These are phyloP conservation scores for Sphaerobolus stellatus DNA, from an alignment of 1,284 basidiomycete species.

Conservation along the genomic window DNA sequence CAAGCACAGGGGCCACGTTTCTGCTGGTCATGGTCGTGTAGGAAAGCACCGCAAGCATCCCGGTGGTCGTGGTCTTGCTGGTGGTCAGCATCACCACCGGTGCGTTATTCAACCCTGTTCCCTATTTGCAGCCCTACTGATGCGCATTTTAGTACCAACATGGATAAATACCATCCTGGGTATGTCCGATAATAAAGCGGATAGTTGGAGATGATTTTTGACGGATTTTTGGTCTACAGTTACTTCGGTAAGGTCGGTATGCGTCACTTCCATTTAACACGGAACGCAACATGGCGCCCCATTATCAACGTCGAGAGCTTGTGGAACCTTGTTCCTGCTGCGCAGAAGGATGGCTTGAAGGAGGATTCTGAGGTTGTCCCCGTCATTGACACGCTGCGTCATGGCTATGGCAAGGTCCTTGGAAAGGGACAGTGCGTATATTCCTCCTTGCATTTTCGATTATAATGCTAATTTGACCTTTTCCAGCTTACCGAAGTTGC, in stretches of 20 bases:
- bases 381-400: slow-evolving; percentile 84
- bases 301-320: slow-evolving; percentile 98
- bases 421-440: slow-evolving; percentile 77
- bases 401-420: slow-evolving; percentile 90
- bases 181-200: slow-evolving; percentile 39
- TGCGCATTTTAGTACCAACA: slow-evolving; percentile 62
- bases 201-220: background rate
- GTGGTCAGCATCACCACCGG: slow-evolving; percentile 99
- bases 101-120: slow-evolving; percentile 38
- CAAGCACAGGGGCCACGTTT: slow-evolving; percentile 98
- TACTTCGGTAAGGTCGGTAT: slow-evolving; percentile 99
- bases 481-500: slow-evolving; percentile 70
- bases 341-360: slow-evolving; percentile 72
- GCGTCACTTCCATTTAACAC: slow-evolving; percentile 95
- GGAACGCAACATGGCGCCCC: slow-evolving; percentile 88
- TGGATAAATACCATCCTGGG: slow-evolving; percentile 93
- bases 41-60: slow-evolving; percentile 99
- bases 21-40: slow-evolving; percentile 98
- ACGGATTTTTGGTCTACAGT: slow-evolving; percentile 37
- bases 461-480: background rate
- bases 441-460: too few relatives aligned
- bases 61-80: slow-evolving; percentile 99
- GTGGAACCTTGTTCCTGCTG: slow-evolving; percentile 76
- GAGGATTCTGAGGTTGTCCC: slow-evolving; percentile 79
- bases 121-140: slow-evolving; percentile 2